Evolutionary conservation across 768 basidiomycete genomes (phyloP), one percentile per base, ranked within the genome.

Genomic region (Podaxis pistillaris): DNA sequence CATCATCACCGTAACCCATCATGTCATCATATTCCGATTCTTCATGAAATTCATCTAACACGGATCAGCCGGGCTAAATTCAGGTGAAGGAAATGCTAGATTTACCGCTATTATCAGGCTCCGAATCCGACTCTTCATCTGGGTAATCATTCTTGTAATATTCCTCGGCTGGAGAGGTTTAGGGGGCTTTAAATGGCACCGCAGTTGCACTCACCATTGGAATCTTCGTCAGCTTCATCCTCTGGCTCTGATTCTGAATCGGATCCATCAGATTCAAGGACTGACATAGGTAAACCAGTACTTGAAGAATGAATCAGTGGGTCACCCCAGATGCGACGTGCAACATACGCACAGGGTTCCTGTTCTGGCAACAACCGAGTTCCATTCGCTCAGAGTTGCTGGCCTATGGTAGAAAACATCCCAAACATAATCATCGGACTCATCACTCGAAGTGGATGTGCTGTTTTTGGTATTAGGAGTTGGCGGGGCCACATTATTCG

Each of bases 71-170:
- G 55, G 60, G 26, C 38, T 26, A 22, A 52, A 33, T 56, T 56
- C 15, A 47, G 44, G 24, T 22, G 24, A 40, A 62, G 64, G 38
- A 61, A 58, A 57, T 24, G 41, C 46, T 58, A 38, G 62, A 68
- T 67, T 30, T 65, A 77, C 78, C 79, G 69, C 77, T 80, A 46
- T 73, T 74, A 24, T 76, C 77, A 1, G 75, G 69, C 9, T 76
- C 74, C 12, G 58, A 59, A 26, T 79, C 75, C 41, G 87, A 85
- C 54, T 88, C 91, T 28, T 91, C 90, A 4, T 93, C 91, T 1
- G 91, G 91, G 66, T 93, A 93, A 69, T 93, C 91, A 63, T 93
- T 93, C 68, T 84, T 90, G 74, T 91, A 92, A 68, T 87, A 91
- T 65, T 91, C 90, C 72, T 93, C 91, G 17, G 87, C 91, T 92